Evolutionary conservation across 73 alveolate species (phyloP).

Genomic region (Paramecium pentaurelia): DNA sequence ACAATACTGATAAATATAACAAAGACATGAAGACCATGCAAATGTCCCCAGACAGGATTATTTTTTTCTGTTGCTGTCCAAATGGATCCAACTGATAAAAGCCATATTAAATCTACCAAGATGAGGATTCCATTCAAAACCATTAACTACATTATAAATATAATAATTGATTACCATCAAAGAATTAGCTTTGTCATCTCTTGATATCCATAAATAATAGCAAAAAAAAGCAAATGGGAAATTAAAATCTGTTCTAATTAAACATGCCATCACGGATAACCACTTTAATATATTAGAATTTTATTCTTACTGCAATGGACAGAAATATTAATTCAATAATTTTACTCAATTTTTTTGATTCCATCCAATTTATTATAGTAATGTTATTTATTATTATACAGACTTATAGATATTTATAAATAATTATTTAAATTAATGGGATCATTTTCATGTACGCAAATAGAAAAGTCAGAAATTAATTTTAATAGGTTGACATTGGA

Average conservation of each 20-base stretch:
- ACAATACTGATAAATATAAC: slow-evolving; percentile 37
- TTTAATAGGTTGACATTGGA: not conserved
- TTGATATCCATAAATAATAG: slow-evolving; percentile 59
- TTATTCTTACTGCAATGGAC: slow-evolving; percentile 37
- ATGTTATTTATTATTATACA: not conserved
- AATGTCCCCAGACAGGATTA: slow-evolving; percentile 47
- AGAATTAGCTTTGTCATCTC: slow-evolving; percentile 56
- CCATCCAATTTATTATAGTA: not conserved
- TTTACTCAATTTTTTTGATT: slow-evolving; percentile 30
- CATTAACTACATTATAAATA: not conserved
- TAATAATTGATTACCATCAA: slow-evolving; percentile 32
- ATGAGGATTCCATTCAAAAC: slow-evolving; percentile 55
- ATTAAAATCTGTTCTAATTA: slow-evolving; percentile 57
- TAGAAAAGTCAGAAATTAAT: not conserved
- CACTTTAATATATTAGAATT: not conserved
- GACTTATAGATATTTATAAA: not conserved
- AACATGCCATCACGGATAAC: slow-evolving; percentile 34
- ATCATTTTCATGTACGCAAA: not conserved
- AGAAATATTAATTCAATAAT: slow-evolving; percentile 45
- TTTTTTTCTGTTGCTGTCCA: slow-evolving; percentile 56
- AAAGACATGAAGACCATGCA: slow-evolving; percentile 56
- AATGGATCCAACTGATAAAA: slow-evolving; percentile 51
- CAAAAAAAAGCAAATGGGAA: slow-evolving; percentile 56
- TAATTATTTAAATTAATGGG: not conserved
- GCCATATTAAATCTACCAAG: slow-evolving; percentile 51